Percentiles rank a stretch among this genome's conserved stretches.
These are phyloP conservation scores for Sporothrix euskadiensis DNA, from an alignment of 2,329 filamentous ascomycete genomes.

Conservation along the genomic window DNA sequence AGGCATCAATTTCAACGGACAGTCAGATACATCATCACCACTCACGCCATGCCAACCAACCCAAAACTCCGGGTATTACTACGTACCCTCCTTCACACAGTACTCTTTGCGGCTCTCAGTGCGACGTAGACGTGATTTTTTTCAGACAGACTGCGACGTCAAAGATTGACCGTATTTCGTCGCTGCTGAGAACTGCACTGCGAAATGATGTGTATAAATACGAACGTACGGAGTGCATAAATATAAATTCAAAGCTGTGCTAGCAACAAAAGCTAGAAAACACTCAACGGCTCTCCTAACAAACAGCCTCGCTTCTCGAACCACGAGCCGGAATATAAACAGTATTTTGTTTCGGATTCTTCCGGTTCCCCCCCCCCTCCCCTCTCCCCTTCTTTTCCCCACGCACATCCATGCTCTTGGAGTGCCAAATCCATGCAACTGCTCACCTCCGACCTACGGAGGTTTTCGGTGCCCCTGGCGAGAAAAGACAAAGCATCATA, in stretches of 20 bases:
- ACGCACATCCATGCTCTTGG: slow-evolving; percentile 7
- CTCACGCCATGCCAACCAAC: not conserved
- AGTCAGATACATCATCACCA: not conserved
- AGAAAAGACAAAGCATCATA: not conserved
- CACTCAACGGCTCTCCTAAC: not conserved
- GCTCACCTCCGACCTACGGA: slow-evolving; percentile 1
- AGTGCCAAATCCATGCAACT: not conserved
- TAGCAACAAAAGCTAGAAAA: not conserved
- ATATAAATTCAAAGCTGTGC: not conserved
- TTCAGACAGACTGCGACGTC: not conserved
- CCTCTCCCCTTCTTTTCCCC: not conserved
- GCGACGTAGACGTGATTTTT: not conserved
- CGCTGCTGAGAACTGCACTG: not conserved
- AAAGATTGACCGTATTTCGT: not conserved
- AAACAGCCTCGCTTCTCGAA: not conserved
- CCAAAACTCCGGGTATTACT: slow-evolving; percentile 11
- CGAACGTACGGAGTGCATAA: not conserved
- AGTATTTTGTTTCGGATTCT: not conserved
- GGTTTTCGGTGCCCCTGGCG: not conserved
- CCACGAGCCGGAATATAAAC: not conserved
- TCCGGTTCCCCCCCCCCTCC: not conserved
- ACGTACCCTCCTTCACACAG: not conserved
- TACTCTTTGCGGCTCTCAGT: not conserved
- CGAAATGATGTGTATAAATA: not conserved
- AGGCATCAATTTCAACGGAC: not conserved